Conservation (phyloP, 352 stramenopile genomes). For the Globisporangium spiculum region DNA sequence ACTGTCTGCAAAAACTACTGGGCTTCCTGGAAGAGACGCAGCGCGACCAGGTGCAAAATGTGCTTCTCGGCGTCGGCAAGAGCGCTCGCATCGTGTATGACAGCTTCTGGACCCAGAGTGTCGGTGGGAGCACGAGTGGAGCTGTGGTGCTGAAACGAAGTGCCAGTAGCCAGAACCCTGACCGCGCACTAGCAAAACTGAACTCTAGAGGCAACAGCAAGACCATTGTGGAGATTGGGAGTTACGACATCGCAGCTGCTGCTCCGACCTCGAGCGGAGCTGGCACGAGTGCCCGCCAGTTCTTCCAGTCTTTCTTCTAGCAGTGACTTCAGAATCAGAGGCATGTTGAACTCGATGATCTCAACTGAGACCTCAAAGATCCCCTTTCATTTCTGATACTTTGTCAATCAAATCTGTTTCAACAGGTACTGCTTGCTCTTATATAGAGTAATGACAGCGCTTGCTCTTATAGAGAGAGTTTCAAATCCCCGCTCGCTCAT, state of each 20-base stretch:
- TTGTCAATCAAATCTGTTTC: background rate
- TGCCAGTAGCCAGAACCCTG: background rate
- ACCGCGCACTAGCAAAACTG: background rate
- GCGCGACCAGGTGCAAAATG: slow-evolving; percentile 49
- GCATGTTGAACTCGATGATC: no score
- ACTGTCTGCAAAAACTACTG: slow-evolving; percentile 64
- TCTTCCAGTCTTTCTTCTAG: slow-evolving; percentile 23
- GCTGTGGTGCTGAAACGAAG: background rate
- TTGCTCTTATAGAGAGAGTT: background rate
- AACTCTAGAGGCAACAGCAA: background rate
- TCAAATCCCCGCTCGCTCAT: background rate
- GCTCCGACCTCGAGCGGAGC: background rate
- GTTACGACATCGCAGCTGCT: background rate
- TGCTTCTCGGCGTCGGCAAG: slow-evolving; percentile 56
- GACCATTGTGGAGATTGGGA: background rate
- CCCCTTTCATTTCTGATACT: background rate
- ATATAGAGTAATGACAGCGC: background rate
- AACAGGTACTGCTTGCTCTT: background rate
- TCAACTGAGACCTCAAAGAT: background rate
- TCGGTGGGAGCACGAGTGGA: background rate
- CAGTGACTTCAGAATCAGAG: no score
- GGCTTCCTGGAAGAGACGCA: slow-evolving; percentile 53
- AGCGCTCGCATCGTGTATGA: slow-evolving; percentile 54
- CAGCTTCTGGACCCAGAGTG: slow-evolving; percentile 55
- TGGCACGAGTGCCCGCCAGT: slow-evolving; percentile 7